Base-by-base conservation (phyloP, 345 rosid genomes). In the Bruguiera sexangula region DNA sequence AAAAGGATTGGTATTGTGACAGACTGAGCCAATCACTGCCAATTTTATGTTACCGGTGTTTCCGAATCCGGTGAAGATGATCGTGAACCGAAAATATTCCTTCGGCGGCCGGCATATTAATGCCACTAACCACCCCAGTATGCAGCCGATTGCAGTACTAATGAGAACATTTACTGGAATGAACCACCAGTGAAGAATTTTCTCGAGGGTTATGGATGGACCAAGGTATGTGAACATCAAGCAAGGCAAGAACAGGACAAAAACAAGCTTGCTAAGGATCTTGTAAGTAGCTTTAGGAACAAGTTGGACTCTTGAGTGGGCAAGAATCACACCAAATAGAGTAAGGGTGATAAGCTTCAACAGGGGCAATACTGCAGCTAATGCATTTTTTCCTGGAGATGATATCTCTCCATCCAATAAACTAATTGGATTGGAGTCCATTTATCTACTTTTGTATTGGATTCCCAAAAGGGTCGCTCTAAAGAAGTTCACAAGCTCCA, bases 161-260 rank as follows among this genome's bases (percentile, higher is more conserved):
- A 79, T 62, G 22, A 84, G 31, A 4, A 73, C 75, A 27, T 80
- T 84, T 2, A 82, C 67, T 0, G 85, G 85, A 56, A 82, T 78
- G 73, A 84, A 84, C 84, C 87, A 82, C 87, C 85, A 80, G 3
- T n/a, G 54, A 11, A 63, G 2, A 39, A 77, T 46, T 6, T 79
- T 68, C 1, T 66, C 0, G 21, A 78, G 72, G 63, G 65, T 60
- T 8, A 79, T 73, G 46, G 75, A 57, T 22, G 67, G 77, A 32
- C 78, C 82, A 0, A 84, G 75, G 50, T 73, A 1, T 29, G 76
- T 78, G 82, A 84, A 77, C 15, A 84, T 84, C 56, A 84, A 51
- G 37, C 85, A 82, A 1, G 85, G 87, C 53, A 80, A 62, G 68
- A 82, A 73, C 0, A 84, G 67, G 15, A 58, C 72, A 51, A 82